phyloP scores from a whole-genome alignment of 371 early-diverging fungal genomes.

The Mortierella sp. region DNA sequence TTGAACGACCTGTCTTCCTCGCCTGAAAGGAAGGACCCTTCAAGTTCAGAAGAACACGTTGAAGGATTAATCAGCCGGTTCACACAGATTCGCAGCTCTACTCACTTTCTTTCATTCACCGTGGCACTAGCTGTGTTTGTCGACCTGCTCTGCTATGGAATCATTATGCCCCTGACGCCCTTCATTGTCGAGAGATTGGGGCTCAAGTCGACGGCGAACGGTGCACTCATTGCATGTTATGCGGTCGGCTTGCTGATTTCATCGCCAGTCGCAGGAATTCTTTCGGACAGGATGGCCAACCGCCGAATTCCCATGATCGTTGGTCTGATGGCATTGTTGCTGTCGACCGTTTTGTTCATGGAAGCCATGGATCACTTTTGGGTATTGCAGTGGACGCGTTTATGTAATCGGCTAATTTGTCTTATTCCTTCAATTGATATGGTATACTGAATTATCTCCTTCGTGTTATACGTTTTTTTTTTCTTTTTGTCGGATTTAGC shows the following conservation, averaged over 20 bases:
- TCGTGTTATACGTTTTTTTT: too few relatives aligned
- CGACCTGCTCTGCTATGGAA: conserved; percentile 43
- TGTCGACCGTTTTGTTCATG: conserved; percentile 70
- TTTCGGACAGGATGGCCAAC: conserved; percentile 43
- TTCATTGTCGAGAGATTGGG: conserved; percentile 38
- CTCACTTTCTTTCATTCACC: conserved; percentile 31
- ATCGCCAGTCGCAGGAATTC: conserved; percentile 32
- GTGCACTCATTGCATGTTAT: conserved; percentile 41
- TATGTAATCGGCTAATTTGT: background rate
- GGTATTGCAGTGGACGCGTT: conserved; percentile 50
- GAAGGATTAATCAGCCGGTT: conserved; percentile 6
- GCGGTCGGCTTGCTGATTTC: conserved; percentile 32
- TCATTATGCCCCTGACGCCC: conserved; percentile 51
- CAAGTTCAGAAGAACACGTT: background rate
- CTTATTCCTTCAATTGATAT: background rate
- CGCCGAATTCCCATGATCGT: conserved; percentile 65
- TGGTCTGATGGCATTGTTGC: conserved; percentile 64
- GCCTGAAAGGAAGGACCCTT: background rate
- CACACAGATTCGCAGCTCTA: conserved; percentile 22
- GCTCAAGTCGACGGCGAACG: conserved; percentile 35
- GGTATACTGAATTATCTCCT: too few relatives aligned
- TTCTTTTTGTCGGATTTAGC: too few relatives aligned
- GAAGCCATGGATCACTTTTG: conserved; percentile 60
- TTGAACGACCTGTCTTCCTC: background rate
- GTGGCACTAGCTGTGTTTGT: conserved; percentile 43